Conservation (phyloP, 176 grass and related monocot genomes). For the Dendrocalamus sinicus region DNA sequence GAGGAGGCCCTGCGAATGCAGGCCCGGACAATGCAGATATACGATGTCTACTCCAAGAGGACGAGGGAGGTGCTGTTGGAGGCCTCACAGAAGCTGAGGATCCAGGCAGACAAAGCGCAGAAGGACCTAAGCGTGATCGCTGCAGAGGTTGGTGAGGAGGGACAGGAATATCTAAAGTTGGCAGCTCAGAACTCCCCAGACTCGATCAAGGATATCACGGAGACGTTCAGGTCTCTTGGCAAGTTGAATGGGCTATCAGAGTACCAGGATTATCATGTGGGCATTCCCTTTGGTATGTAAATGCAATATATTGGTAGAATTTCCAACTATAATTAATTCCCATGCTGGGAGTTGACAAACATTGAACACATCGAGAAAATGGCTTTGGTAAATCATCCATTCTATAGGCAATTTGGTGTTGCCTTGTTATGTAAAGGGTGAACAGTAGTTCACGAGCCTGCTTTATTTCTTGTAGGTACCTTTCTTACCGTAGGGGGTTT, state of each 20-base stretch:
- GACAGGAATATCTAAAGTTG: slow-evolving; percentile 73
- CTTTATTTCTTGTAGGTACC: slow-evolving; percentile 62
- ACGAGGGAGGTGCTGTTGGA: slow-evolving; percentile 68
- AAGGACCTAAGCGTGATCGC: slow-evolving; percentile 67
- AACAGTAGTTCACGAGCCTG: slow-evolving; percentile 22
- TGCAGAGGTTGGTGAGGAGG: slow-evolving; percentile 70
- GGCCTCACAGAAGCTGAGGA: slow-evolving; percentile 69
- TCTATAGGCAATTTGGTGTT: not conserved
- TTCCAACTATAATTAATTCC: slow-evolving; percentile 4
- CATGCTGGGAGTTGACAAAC: not conserved
- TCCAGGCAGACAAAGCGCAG: slow-evolving; percentile 82
- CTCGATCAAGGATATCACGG: slow-evolving; percentile 66
- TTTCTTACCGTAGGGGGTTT: slow-evolving; percentile 78
- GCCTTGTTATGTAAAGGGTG: not conserved
- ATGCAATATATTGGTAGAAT: not conserved
- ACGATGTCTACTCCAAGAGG: slow-evolving; percentile 74
- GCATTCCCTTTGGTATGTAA: slow-evolving; percentile 82
- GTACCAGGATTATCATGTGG: slow-evolving; percentile 82
- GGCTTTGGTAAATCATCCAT: not conserved
- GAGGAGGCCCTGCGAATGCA: slow-evolving; percentile 66
- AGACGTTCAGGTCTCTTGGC: slow-evolving; percentile 56
- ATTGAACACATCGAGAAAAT: not conserved
- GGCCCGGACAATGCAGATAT: slow-evolving; percentile 51
- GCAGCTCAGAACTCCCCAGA: slow-evolving; percentile 82
- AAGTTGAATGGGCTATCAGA: slow-evolving; percentile 61